Percentiles rank a stretch among this genome's conserved stretches.
These are phyloP conservation scores for Tricladium varicosporioides DNA, from an alignment of 2,329 filamentous ascomycete genomes.

Conservation along the genomic window DNA sequence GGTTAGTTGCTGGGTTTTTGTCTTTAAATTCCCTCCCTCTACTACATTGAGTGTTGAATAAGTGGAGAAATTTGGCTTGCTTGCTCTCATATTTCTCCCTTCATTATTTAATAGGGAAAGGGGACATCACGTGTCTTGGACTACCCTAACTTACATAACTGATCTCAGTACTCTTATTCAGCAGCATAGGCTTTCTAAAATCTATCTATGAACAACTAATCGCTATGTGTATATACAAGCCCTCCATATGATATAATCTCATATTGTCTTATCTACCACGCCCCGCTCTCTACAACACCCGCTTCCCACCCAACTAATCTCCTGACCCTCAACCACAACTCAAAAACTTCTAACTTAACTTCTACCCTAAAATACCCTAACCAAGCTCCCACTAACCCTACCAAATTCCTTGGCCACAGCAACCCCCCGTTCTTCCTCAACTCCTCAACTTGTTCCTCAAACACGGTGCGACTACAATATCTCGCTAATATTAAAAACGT, in stretches of 20 bases:
- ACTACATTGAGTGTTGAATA: too few species aligned
- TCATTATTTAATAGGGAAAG: too few species aligned
- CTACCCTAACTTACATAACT: not conserved
- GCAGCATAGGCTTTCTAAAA: not conserved
- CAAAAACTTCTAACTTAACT: slow-evolving; percentile 61
- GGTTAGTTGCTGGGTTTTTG: not conserved
- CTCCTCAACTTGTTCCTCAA: slow-evolving; percentile 61
- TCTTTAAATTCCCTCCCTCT: not conserved
- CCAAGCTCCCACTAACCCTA: slow-evolving; percentile 55
- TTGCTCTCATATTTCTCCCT: too few species aligned
- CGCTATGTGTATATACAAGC: not conserved
- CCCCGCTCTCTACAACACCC: not conserved
- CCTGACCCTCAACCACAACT: slow-evolving; percentile 58
- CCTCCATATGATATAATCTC: too few species aligned
- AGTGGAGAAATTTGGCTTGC: too few species aligned
- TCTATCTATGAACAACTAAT: not conserved
- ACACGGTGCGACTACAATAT: slow-evolving; percentile 66
- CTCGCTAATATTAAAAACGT: slow-evolving; percentile 67
- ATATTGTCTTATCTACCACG: too few species aligned
- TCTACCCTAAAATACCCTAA: slow-evolving; percentile 58
- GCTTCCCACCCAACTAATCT: slow-evolving; percentile 38
- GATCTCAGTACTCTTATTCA: not conserved
- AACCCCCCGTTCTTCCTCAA: slow-evolving; percentile 52
- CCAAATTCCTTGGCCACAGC: slow-evolving; percentile 56
- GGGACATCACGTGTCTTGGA: too few species aligned